These are phyloP conservation scores for Lophium mytilinum DNA, from an alignment of 495 filamentous ascomycete species.

Conservation along the genomic window DNA sequence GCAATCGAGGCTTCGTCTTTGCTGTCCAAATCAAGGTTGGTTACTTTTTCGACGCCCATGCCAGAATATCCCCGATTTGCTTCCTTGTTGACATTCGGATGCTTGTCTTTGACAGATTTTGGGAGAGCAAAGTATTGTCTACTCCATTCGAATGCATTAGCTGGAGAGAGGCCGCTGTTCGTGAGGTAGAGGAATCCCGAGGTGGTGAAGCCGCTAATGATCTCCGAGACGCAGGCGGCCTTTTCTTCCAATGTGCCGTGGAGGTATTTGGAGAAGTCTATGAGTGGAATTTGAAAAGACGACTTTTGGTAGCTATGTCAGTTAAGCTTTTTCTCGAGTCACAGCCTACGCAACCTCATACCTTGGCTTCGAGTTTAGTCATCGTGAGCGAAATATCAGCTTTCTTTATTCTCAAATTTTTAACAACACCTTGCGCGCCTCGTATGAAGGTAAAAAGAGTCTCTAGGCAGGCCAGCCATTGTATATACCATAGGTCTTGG, in stretches of 20 bases:
- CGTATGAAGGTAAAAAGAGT: too few species aligned
- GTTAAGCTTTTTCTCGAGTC: too few species aligned
- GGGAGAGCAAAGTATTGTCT: conserved; percentile 1
- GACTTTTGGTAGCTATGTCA: background rate
- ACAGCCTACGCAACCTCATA: too few species aligned
- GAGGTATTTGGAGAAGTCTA: conserved; percentile 7
- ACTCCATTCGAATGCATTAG: conserved; percentile 2
- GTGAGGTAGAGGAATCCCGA: conserved; percentile 9
- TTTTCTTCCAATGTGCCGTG: background rate
- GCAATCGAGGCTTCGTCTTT: background rate
- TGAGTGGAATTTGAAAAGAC: conserved; percentile 4
- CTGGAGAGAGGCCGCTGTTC: background rate
- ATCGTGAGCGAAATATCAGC: too few species aligned
- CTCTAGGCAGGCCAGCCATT: too few species aligned
- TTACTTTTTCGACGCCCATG: conserved; percentile 5
- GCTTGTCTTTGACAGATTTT: conserved; percentile 2
- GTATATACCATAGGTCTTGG: too few species aligned
- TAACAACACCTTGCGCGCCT: too few species aligned
- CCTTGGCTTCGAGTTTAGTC: too few species aligned
- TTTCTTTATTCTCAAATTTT: too few species aligned
- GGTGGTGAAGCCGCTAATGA: conserved; percentile 4
- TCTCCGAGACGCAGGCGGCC: conserved; percentile 1
- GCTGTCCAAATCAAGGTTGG: conserved; percentile 1
- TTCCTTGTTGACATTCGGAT: conserved; percentile 25
- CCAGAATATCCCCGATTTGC: conserved; percentile 48